Conservation (phyloP, 257 asterid genomes). For the Sherardia arvensis region DNA sequence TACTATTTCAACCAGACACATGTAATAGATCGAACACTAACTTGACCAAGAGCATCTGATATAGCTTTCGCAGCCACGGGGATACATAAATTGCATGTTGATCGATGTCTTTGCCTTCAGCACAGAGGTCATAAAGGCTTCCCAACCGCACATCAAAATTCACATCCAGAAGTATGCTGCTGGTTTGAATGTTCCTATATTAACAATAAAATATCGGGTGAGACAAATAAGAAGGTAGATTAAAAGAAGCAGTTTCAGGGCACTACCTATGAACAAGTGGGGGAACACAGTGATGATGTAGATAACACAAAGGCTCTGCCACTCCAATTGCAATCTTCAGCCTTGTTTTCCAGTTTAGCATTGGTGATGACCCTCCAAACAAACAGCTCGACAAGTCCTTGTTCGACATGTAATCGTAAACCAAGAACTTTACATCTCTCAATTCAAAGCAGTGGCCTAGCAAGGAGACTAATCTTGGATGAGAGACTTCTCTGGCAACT, state of each 20-base stretch:
- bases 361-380: background rate
- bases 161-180: constrained; percentile 12
- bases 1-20: too few species aligned
- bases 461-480: constrained; percentile 7
- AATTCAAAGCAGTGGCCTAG: constrained; percentile 9
- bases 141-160: constrained; percentile 5
- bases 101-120: background rate
- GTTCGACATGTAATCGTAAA: constrained; percentile 7
- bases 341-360: constrained; percentile 9
- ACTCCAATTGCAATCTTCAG: constrained; percentile 11
- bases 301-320: constrained; percentile 2
- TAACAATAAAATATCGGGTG: background rate
- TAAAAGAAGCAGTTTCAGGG: background rate
- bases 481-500: background rate
- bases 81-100: background rate
- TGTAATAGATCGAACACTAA: too few species aligned
- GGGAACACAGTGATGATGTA: constrained; percentile 9
- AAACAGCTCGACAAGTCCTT: constrained; percentile 8
- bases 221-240: constrained; percentile 6
- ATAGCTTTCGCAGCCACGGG: background rate
- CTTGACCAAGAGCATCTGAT: background rate
- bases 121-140: background rate
- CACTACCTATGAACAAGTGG: constrained; percentile 21
- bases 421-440: constrained; percentile 3
- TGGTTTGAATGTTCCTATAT: constrained; percentile 7